Conservation (phyloP, 2,329 filamentous ascomycete species). For the Trichoderma endophyticum region DNA sequence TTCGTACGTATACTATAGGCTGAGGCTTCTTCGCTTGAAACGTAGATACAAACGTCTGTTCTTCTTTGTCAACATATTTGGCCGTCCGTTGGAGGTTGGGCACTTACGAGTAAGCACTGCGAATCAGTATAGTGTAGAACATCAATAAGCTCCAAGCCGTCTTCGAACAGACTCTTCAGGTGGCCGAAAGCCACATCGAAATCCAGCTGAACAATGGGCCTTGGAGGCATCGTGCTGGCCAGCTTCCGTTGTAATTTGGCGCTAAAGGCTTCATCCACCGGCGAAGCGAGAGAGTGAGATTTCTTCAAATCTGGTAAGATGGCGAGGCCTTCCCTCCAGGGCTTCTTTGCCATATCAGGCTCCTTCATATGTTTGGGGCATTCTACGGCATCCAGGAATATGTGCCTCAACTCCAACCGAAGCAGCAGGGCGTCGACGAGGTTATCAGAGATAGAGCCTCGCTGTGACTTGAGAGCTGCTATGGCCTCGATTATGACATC, state of each 20-base stretch:
- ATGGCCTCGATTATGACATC: slow-evolving; percentile 53
- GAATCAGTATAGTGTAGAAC: slow-evolving; percentile 66
- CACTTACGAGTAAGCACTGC: slow-evolving; percentile 64
- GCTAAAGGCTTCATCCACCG: slow-evolving; percentile 78
- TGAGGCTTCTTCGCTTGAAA: slow-evolving; percentile 79
- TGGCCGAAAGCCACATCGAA: slow-evolving; percentile 69
- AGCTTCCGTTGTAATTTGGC: slow-evolving; percentile 86
- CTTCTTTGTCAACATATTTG: not conserved
- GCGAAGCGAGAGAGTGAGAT: slow-evolving; percentile 59
- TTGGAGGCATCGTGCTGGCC: slow-evolving; percentile 88
- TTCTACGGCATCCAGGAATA: slow-evolving; percentile 57
- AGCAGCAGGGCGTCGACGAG: slow-evolving; percentile 55
- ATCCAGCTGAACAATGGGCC: slow-evolving; percentile 77
- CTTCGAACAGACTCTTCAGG: slow-evolving; percentile 66
- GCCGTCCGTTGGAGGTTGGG: too few relatives aligned
- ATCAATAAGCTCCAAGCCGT: slow-evolving; percentile 66
- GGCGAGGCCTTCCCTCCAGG: slow-evolving; percentile 50
- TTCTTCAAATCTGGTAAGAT: slow-evolving; percentile 55
- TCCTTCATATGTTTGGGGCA: slow-evolving; percentile 44
- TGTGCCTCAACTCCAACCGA: slow-evolving; percentile 64
- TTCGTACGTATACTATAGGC: slow-evolving; percentile 78
- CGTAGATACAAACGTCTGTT: slow-evolving; percentile 66
- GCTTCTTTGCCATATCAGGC: slow-evolving; percentile 46
- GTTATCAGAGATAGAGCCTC: slow-evolving; percentile 39
- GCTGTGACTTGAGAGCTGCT: slow-evolving; percentile 45